Base-by-base conservation (phyloP, 108 stramenopile species). In the Asterionellopsis glacialis region DNA sequence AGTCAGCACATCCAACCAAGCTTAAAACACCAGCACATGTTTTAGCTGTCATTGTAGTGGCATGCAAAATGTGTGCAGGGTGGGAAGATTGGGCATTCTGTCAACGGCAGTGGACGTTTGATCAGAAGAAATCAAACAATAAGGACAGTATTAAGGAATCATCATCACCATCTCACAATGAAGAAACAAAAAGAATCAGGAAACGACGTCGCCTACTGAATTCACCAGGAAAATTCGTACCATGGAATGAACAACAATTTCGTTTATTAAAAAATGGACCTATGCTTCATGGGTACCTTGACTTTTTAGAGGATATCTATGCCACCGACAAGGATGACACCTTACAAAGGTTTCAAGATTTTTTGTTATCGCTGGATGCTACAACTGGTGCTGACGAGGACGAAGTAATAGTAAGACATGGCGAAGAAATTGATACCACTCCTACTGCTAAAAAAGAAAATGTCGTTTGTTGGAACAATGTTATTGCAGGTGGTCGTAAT, bases 21-120 rank as follows among this genome's bases (percentile, higher is more conserved):
- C 41, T 83, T 16, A 55, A 59, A 27, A 70, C 77, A 10, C 55
- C 67, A 16, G 53, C 62, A 11, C 64, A 66, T 61, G 64, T 84
- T 42, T 58, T 77, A 23, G 76, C 74, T 33, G 74, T 81, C n/a
- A 67, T 81, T 47, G 70, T 73, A 10, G 64, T 81, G 12, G 77
- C 80, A 49, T 84, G 74, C 61, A 81, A 84, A 59, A 45, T 81
- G 16, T 69, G 68, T 61, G 73, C 70, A 4, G 57, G 55, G 16
- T 81, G 79, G 79, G 79, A 80, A 57, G 57, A 70, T 28, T 69
- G 72, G 68, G 47, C 22, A 22, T 64, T 48, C 57, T 73, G 47
- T 48, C 47, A 9, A 7, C 47, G 9, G 47, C 33, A 33, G 33
- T 7, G 33, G 33, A 33, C 2, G 7, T 5, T 5, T 2, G 7